These are phyloP conservation scores for Claviceps monticola DNA, from an alignment of 2,329 filamentous ascomycete genomes.

Conservation along the genomic window DNA sequence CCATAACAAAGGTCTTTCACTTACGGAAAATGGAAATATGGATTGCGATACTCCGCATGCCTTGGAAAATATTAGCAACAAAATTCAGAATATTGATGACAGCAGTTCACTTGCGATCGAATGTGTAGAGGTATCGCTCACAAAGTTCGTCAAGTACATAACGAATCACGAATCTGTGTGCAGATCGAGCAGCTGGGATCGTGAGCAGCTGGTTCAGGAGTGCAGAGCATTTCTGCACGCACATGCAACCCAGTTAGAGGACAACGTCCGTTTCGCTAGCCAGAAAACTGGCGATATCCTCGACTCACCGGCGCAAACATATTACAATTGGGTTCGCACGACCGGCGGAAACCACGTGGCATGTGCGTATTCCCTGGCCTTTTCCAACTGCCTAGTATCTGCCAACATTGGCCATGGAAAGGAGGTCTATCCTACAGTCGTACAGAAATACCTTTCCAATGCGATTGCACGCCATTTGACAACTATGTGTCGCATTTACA, in stretches of 20 bases:
- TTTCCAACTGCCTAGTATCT: slow-evolving; percentile 7
- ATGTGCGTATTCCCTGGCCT: slow-evolving; percentile 8
- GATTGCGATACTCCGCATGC: background rate
- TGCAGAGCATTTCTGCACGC: background rate
- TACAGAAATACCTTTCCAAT: slow-evolving; percentile 6
- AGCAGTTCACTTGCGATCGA: background rate
- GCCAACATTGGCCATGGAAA: slow-evolving; percentile 3
- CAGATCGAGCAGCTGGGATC: background rate
- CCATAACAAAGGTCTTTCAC: background rate
- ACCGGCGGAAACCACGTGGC: slow-evolving; percentile 7
- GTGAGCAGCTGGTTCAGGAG: background rate
- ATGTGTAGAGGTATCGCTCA: background rate
- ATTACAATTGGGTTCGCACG: slow-evolving; percentile 8
- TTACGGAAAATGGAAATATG: background rate
- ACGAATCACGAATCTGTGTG: background rate
- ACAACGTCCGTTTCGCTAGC: background rate
- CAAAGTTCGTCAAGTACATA: background rate
- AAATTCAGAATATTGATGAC: background rate
- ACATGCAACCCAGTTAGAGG: slow-evolving; percentile 1
- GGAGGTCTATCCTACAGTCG: slow-evolving; percentile 4
- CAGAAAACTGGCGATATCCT: background rate
- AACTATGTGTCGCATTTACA: slow-evolving; percentile 6
- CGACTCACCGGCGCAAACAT: background rate
- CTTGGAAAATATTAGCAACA: background rate
- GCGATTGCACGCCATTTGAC: slow-evolving; percentile 7